A percentile compares a stretch with the other conserved stretches of the same genome.
These are phyloP conservation scores for Abrus pulchellus DNA, from an alignment of 306 rosid species.

Conservation along the genomic window DNA sequence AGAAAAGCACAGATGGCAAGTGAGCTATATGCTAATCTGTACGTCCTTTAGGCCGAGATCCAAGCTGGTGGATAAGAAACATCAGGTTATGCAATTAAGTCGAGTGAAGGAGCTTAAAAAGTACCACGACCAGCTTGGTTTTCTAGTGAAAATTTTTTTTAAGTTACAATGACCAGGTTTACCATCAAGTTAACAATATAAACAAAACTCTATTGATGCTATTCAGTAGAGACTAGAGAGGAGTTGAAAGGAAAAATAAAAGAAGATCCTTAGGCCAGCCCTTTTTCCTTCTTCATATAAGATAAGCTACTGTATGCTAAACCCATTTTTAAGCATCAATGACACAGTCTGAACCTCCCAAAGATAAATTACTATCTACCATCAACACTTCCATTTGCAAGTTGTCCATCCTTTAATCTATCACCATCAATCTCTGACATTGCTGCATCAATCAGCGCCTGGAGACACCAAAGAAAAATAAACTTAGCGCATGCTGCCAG, in stretches of 20 bases:
- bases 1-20: neutral
- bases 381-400: conserved; percentile 53
- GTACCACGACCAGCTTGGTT: neutral
- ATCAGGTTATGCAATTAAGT: neutral
- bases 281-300: neutral
- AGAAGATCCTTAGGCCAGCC: neutral
- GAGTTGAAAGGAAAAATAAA: neutral
- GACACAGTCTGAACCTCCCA: conserved; percentile 5
- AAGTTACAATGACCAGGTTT: neutral
- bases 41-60: neutral
- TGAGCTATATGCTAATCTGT: too few relatives aligned
- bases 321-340: conserved; percentile 13
- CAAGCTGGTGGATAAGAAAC: neutral
- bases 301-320: neutral
- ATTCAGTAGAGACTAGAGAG: neutral
- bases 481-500: conserved; percentile 23
- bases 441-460: conserved; percentile 71
- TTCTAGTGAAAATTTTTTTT: neutral
- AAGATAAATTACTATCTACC: conserved; percentile 36
- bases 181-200: neutral
- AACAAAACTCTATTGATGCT: conserved; percentile 5
- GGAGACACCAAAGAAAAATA: conserved; percentile 48
- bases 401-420: conserved; percentile 50
- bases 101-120: neutral
- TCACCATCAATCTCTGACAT: conserved; percentile 59